These are phyloP conservation scores for Naganishia cerealis DNA, from an alignment of 1,284 basidiomycete species.

Conservation along the genomic window DNA sequence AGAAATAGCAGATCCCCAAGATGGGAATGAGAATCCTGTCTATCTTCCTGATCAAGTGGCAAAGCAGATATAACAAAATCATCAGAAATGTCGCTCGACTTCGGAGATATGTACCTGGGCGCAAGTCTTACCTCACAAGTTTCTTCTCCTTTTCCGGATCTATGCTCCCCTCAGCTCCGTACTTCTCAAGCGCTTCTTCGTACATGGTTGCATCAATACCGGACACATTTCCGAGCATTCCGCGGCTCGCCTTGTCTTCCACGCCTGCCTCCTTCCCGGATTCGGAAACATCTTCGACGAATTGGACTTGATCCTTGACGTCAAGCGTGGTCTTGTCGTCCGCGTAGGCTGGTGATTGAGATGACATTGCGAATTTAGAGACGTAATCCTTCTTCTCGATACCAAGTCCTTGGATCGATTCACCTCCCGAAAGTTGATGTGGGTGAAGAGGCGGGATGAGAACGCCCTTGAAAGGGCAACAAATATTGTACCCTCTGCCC, in stretches of 20 bases:
- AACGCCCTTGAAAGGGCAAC: too few species aligned
- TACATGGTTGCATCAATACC: conserved; percentile 37
- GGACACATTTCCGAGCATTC: background rate
- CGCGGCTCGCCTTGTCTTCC: background rate
- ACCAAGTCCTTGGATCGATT: background rate
- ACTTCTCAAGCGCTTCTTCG: conserved; percentile 46
- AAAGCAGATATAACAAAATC: background rate
- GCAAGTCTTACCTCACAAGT: conserved; percentile 41
- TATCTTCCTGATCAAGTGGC: conserved; percentile 23
- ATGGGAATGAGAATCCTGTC: conserved; percentile 42
- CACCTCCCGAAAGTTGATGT: background rate
- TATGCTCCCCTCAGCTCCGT: conserved; percentile 45
- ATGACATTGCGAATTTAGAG: background rate
- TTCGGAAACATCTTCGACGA: conserved; percentile 12
- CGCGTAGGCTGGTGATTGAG: background rate
- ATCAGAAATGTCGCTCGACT: background rate
- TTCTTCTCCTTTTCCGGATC: conserved; percentile 46
- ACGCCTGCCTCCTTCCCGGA: background rate
- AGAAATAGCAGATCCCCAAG: conserved; percentile 49
- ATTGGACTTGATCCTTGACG: background rate
- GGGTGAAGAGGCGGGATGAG: too few species aligned
- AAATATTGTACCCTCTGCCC: too few species aligned
- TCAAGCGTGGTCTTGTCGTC: conserved; percentile 12
- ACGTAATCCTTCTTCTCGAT: background rate
- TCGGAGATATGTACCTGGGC: background rate